A percentile compares a stretch with the other conserved stretches of the same genome.
Conservation (phyloP, 148 eudicot species). For the Chenopodium berlandieri region DNA sequence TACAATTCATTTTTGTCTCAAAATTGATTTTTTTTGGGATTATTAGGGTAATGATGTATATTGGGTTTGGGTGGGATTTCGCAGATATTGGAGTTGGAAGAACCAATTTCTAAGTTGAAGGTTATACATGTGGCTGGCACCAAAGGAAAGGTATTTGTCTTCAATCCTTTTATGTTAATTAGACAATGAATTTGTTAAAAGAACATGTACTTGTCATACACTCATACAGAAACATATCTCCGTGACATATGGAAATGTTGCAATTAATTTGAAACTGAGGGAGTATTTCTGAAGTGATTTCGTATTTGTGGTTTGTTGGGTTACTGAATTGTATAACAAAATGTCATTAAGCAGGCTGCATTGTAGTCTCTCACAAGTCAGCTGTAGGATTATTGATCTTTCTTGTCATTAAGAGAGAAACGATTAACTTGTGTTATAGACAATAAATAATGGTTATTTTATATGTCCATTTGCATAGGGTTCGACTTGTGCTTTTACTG, state of each 20-base stretch:
- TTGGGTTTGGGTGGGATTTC: slow-evolving; percentile 8
- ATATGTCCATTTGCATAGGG: slow-evolving; percentile 50
- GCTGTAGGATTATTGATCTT: neutral
- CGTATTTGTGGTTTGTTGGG: neutral
- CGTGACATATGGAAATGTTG: neutral
- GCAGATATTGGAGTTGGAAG: slow-evolving; percentile 89
- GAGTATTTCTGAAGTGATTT: neutral
- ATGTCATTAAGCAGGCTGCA: neutral
- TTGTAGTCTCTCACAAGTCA: neutral
- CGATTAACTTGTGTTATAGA: neutral
- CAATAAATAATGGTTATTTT: neutral
- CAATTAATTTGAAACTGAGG: neutral
- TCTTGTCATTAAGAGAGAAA: neutral
- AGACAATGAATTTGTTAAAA: neutral
- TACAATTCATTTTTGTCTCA: neutral
- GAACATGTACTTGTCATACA: neutral
- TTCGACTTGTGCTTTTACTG: slow-evolving; percentile 85
- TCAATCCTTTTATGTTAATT: neutral
- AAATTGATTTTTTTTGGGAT: neutral
- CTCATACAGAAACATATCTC: neutral
- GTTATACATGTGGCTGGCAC: slow-evolving; percentile 97
- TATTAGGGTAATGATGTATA: neutral
- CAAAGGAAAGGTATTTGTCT: slow-evolving; percentile 74
- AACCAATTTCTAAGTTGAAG: slow-evolving; percentile 74
- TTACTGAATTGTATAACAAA: neutral